Percentiles rank a stretch among this genome's conserved stretches.
phyloP scores from a whole-genome alignment of 83 land plant genomes.

The Diphasiastrum complanatum region DNA sequence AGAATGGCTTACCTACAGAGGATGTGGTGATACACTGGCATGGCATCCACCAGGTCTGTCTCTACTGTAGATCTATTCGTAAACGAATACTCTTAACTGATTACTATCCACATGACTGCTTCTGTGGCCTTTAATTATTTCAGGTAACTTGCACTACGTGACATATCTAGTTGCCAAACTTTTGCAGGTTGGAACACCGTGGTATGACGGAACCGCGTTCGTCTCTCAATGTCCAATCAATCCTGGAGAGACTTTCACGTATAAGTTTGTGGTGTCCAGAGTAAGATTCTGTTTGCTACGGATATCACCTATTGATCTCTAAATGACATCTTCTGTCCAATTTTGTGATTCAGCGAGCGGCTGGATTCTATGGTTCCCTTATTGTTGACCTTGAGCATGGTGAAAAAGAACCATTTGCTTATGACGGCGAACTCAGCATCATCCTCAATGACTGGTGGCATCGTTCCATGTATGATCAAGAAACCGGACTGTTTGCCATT shows the following conservation, averaged over 20 bases:
- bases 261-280: not conserved
- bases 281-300: too few relatives aligned
- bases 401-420: constrained; percentile 61
- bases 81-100: too few relatives aligned
- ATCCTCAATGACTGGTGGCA: constrained; percentile 80
- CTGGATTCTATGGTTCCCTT: constrained; percentile 45
- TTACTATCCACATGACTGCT: not conserved
- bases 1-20: constrained; percentile 25
- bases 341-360: constrained; percentile 73
- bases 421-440: constrained; percentile 62
- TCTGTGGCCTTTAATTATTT: not conserved
- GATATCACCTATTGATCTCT: too few relatives aligned
- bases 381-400: constrained; percentile 23
- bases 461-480: constrained; percentile 32
- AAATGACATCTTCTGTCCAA: too few relatives aligned
- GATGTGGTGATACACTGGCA: constrained; percentile 38
- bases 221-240: constrained; percentile 9
- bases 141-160: not conserved
- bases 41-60: constrained; percentile 31
- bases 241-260: constrained; percentile 15
- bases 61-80: too few relatives aligned
- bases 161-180: not conserved
- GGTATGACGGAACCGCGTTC: constrained; percentile 1
- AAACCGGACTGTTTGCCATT: constrained; percentile 44
- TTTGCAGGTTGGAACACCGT: constrained; percentile 17